These are phyloP conservation scores for Beauveria varroae DNA, from an alignment of 2,329 filamentous ascomycete genomes.

Conservation along the genomic window DNA sequence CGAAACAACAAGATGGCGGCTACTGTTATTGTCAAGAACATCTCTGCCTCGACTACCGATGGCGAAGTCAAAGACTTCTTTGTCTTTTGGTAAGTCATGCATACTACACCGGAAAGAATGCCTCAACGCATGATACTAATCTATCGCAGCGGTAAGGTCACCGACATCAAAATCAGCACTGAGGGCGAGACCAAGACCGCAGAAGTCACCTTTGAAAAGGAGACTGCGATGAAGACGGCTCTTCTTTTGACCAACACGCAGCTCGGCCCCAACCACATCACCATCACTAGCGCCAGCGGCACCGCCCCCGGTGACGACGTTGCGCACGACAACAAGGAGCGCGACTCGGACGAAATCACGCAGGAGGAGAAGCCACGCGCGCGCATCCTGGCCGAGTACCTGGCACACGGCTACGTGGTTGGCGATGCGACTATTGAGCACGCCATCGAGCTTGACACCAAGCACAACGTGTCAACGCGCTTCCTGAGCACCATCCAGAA, in stretches of 20 bases:
- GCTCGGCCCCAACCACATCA: constrained; percentile 79
- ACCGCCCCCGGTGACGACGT: constrained; percentile 56
- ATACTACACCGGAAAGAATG: too few species aligned
- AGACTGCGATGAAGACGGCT: constrained; percentile 92
- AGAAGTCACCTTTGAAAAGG: constrained; percentile 93
- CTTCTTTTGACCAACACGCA: constrained; percentile 96
- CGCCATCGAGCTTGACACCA: constrained; percentile 80
- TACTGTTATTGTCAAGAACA: constrained; percentile 85
- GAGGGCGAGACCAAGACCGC: constrained; percentile 68
- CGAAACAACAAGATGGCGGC: constrained; percentile 41
- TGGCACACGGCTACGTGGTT: constrained; percentile 87
- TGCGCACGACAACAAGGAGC: constrained; percentile 46
- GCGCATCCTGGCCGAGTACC: constrained; percentile 91
- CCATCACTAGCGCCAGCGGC: constrained; percentile 59
- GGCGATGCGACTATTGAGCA: constrained; percentile 67
- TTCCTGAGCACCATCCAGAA: constrained; percentile 71
- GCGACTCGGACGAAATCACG: constrained; percentile 61
- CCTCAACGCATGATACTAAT: constrained; percentile 14
- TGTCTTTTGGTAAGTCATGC: constrained; percentile 69
- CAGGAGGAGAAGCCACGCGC: constrained; percentile 97
- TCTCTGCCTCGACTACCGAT: constrained; percentile 73
- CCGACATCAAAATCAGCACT: constrained; percentile 66
- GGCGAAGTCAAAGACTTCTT: constrained; percentile 96
- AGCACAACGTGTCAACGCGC: constrained; percentile 75
- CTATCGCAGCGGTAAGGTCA: constrained; percentile 74